These are phyloP conservation scores for Blakeslea trispora DNA, from an alignment of 371 early-diverging fungal species.

Conservation along the genomic window DNA sequence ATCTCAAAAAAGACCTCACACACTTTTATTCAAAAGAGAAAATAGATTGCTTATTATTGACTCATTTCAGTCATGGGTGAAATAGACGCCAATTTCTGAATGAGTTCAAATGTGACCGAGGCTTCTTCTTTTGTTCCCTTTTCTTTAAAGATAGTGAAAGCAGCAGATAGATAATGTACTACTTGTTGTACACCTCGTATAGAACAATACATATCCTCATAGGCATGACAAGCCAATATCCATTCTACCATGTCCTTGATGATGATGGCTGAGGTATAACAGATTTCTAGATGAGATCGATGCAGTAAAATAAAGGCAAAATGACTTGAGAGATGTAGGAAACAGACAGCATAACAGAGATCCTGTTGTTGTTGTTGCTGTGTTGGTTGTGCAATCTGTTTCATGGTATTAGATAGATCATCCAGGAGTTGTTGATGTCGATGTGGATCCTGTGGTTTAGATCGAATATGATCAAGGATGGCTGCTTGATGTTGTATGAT, in stretches of 20 bases:
- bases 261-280: conserved; percentile 27
- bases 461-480: conserved; percentile 16
- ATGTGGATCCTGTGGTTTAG: conserved; percentile 7
- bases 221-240: conserved; percentile 27
- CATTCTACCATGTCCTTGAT: conserved; percentile 30
- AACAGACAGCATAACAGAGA: conserved; percentile 27
- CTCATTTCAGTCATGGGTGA: conserved; percentile 24
- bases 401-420: conserved; percentile 10
- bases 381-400: too few species aligned
- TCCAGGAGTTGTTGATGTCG: conserved; percentile 1
- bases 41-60: too few species aligned
- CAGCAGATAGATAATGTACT: conserved; percentile 45
- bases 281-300: conserved; percentile 21
- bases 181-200: conserved; percentile 46
- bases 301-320: conserved; percentile 27
- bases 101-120: not conserved
- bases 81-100: conserved; percentile 18
- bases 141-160: conserved; percentile 33
- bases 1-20: too few species aligned
- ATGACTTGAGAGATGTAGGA: conserved; percentile 22
- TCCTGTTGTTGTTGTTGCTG: too few species aligned
- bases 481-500: conserved; percentile 21
- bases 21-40: too few species aligned
- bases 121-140: conserved; percentile 5
- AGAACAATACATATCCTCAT: conserved; percentile 41